A percentile compares a stretch with the other conserved stretches of the same genome.
Evolutionary conservation across 2,329 filamentous ascomycete genomes (phyloP).

Genomic region (Pochonia chlamydosporia): DNA sequence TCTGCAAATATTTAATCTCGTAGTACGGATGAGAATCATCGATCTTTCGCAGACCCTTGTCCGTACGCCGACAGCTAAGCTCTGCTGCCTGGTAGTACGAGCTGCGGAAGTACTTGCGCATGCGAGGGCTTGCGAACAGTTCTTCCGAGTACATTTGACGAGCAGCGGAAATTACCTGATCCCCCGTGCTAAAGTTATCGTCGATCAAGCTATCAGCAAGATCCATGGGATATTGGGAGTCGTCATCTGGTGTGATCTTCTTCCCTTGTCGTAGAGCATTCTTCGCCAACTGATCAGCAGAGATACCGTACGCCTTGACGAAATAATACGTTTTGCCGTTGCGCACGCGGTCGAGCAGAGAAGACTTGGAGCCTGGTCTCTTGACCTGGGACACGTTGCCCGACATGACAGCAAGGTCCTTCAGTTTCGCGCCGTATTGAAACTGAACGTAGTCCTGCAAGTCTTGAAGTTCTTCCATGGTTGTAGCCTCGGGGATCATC

Average conservation of each 20-base stretch:
- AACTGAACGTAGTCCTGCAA: conserved; percentile 96
- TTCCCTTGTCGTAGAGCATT: conserved; percentile 76
- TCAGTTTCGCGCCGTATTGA: conserved; percentile 78
- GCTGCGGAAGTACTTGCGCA: conserved; percentile 80
- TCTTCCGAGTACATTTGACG: conserved; percentile 90
- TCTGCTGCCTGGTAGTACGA: conserved; percentile 79
- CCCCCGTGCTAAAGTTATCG: conserved; percentile 67
- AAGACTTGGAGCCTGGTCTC: conserved; percentile 76
- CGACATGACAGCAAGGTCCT: conserved; percentile 65
- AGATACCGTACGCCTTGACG: conserved; percentile 85
- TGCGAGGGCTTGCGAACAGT: conserved; percentile 76
- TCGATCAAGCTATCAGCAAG: conserved; percentile 75
- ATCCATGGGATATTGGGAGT: conserved; percentile 72
- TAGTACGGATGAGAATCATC: conserved; percentile 95
- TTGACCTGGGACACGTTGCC: conserved; percentile 62
- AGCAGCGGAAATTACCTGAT: conserved; percentile 70
- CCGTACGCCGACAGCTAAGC: conserved; percentile 83
- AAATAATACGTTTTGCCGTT: conserved; percentile 74
- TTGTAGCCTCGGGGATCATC: conserved; percentile 72
- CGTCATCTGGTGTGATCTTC: conserved; percentile 80
- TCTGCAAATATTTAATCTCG: conserved; percentile 93
- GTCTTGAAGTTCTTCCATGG: conserved; percentile 94
- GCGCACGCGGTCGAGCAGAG: conserved; percentile 77
- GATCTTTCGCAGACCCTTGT: conserved; percentile 89
- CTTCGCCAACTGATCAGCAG: conserved; percentile 79